Evolutionary conservation across 129 eudicot genomes (phyloP).

Genomic region (Smallanthus sonchifolius): DNA sequence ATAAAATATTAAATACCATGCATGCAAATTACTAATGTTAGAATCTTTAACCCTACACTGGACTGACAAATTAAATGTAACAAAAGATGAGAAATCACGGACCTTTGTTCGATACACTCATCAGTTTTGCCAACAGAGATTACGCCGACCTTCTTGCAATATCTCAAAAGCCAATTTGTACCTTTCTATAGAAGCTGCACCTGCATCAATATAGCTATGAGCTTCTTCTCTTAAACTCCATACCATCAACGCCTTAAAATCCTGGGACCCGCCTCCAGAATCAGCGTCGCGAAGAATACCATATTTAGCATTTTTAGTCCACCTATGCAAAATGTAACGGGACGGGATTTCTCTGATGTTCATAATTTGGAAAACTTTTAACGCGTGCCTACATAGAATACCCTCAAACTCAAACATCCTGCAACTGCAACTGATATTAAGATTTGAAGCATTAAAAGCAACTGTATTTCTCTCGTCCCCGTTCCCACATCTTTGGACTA

Average conservation of each 20-base stretch:
- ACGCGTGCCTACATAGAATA: constrained; percentile 68
- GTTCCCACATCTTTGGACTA: constrained; percentile 69
- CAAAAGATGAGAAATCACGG: constrained; percentile 10
- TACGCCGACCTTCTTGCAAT: constrained; percentile 82
- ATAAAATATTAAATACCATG: too few relatives aligned
- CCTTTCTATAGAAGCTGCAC: constrained; percentile 68
- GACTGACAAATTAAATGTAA: constrained; percentile 2
- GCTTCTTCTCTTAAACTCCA: constrained; percentile 93
- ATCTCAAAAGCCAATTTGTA: constrained; percentile 85
- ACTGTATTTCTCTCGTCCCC: constrained; percentile 75
- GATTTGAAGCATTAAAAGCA: constrained; percentile 70
- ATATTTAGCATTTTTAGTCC: constrained; percentile 69
- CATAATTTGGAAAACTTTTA: constrained; percentile 73
- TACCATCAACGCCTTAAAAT: constrained; percentile 61
- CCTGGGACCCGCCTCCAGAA: constrained; percentile 61
- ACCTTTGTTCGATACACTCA: constrained; percentile 25
- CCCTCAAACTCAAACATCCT: constrained; percentile 89
- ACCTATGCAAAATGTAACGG: constrained; percentile 66
- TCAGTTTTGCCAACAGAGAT: constrained; percentile 76
- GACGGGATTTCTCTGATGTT: constrained; percentile 78
- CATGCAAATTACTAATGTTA: constrained; percentile 18
- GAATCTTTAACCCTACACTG: constrained; percentile 24
- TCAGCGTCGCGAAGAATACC: constrained; percentile 65
- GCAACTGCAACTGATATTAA: constrained; percentile 74
- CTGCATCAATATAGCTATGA: constrained; percentile 65